Conservation (phyloP, 2,329 filamentous ascomycete species). For the Verticillium zaregamsianum region DNA sequence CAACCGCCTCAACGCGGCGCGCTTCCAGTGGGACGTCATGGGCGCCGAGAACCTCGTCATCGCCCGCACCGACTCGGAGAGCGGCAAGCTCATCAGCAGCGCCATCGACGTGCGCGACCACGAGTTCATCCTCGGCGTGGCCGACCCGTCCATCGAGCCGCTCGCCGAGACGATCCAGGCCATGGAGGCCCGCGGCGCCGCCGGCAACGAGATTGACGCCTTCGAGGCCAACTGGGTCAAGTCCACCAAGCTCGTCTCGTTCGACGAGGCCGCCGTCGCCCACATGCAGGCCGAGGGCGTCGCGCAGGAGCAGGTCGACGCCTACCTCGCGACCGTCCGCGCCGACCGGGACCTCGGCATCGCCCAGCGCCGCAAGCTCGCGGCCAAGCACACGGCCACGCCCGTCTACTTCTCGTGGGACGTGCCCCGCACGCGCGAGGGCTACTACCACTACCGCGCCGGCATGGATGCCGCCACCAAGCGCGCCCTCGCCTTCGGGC, state of each 20-base stretch:
- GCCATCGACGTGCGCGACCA: constrained; percentile 93
- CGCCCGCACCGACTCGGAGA: constrained; percentile 92
- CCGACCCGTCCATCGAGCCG: constrained; percentile 68
- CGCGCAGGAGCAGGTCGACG: constrained; percentile 57
- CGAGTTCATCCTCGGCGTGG: constrained; percentile 89
- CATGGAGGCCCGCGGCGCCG: constrained; percentile 80
- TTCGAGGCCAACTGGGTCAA: constrained; percentile 90
- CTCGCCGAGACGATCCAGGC: constrained; percentile 83
- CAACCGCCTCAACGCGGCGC: constrained; percentile 84
- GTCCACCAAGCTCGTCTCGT: constrained; percentile 77
- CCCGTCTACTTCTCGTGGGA: constrained; percentile 86
- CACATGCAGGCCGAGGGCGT: constrained; percentile 68
- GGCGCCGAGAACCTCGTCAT: constrained; percentile 92
- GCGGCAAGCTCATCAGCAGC: constrained; percentile 82
- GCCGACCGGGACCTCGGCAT: constrained; percentile 72
- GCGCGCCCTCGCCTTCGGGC: constrained; percentile 84
- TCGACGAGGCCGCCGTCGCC: constrained; percentile 82
- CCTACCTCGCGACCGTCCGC: constrained; percentile 60
- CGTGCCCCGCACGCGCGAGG: constrained; percentile 86
- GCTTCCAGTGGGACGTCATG: constrained; percentile 99
- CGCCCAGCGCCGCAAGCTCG: constrained; percentile 69
- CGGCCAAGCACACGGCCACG: constrained; percentile 52
- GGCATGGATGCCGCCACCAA: constrained; percentile 87
- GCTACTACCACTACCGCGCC: constrained; percentile 85
- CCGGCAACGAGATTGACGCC: constrained; percentile 74